Percentiles rank a stretch among this genome's conserved stretches.
Evolutionary conservation across 2,329 filamentous ascomycete genomes (phyloP).

Genomic region (Monilinia polystroma): DNA sequence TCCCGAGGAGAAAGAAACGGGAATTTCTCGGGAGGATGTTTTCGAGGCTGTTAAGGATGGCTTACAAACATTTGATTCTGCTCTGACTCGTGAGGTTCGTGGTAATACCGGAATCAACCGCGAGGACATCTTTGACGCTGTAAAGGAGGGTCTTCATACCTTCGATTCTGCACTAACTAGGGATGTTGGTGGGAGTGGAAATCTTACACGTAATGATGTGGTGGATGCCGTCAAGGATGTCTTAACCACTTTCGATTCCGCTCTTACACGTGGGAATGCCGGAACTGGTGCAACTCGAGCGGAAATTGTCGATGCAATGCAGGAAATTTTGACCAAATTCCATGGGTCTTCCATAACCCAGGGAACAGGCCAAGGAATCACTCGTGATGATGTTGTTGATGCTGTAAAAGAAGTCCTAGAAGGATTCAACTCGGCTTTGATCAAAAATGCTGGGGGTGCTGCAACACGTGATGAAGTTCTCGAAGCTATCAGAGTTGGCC

Average conservation of each 20-base stretch:
- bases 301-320: conserved; percentile 52
- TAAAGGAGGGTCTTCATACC: conserved; percentile 68
- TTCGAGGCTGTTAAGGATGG: conserved; percentile 74
- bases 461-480: conserved; percentile 83
- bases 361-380: conserved; percentile 71
- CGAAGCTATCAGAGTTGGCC: conserved; percentile 75
- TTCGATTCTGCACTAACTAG: conserved; percentile 51
- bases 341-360: conserved; percentile 77
- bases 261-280: conserved; percentile 56
- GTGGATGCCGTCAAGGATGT: conserved; percentile 79
- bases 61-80: conserved; percentile 39
- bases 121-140: conserved; percentile 82
- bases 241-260: conserved; percentile 55
- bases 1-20: conserved; percentile 52
- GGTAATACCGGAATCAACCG: conserved; percentile 59
- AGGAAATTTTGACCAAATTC: conserved; percentile 90
- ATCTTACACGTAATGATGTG: conserved; percentile 75
- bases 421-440: conserved; percentile 26
- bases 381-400: conserved; percentile 56
- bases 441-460: conserved; percentile 49
- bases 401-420: conserved; percentile 43
- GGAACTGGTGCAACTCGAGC: conserved; percentile 17
- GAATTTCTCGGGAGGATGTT: conserved; percentile 75
- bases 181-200: conserved; percentile 42
- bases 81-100: conserved; percentile 19